A percentile compares a stretch with the other conserved stretches of the same genome.
These are phyloP conservation scores for Setaria viridis DNA, from an alignment of 202 grass and related monocot genomes.

Conservation along the genomic window DNA sequence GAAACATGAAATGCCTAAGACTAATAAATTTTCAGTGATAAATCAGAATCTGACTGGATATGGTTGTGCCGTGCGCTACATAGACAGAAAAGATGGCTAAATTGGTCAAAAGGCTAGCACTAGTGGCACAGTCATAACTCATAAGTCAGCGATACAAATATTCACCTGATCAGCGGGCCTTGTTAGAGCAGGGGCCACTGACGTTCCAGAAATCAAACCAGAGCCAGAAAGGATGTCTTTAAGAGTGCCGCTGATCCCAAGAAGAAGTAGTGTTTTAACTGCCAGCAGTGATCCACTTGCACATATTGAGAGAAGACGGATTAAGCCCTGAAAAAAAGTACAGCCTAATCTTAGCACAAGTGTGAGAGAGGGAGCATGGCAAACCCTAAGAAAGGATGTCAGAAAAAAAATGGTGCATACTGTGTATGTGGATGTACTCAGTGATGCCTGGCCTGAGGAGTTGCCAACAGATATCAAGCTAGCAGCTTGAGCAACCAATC, in stretches of 20 bases:
- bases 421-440: constrained; percentile 70
- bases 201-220: constrained; percentile 52
- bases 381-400: background rate
- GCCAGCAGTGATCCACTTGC: constrained; percentile 69
- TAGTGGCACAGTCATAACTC: constrained; percentile 17
- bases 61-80: background rate
- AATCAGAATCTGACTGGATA: background rate
- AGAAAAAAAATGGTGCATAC: constrained; percentile 36
- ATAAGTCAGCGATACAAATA: constrained; percentile 6
- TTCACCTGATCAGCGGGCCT: constrained; percentile 86
- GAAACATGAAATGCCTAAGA: background rate
- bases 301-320: constrained; percentile 66
- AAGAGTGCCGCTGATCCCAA: constrained; percentile 65
- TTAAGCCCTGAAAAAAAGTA: constrained; percentile 58
- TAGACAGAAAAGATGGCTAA: constrained; percentile 19
- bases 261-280: constrained; percentile 63
- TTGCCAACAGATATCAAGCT: constrained; percentile 59
- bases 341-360: constrained; percentile 15
- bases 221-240: constrained; percentile 69
- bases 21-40: constrained; percentile 17
- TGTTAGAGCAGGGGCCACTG: constrained; percentile 62
- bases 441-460: constrained; percentile 56
- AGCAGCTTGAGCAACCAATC: constrained; percentile 63
- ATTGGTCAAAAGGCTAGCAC: background rate
- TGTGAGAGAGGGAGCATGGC: background rate